Evolutionary conservation across 1,284 basidiomycete species (phyloP).

Genomic region (Sporisorium sorghi): DNA sequence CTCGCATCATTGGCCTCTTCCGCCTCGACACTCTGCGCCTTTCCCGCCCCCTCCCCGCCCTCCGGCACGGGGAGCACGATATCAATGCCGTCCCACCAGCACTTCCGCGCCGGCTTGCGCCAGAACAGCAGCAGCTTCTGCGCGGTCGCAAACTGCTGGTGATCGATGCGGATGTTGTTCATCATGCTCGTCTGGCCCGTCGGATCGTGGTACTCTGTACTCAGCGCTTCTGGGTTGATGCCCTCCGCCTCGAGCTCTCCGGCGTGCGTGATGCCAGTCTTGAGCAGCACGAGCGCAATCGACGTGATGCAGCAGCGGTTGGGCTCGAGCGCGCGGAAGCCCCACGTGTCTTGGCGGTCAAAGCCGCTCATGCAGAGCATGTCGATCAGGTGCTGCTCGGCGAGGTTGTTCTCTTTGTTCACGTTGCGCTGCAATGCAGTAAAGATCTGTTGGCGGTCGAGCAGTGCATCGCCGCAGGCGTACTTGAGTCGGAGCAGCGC

Average conservation of each 20-base stretch:
- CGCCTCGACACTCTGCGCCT: conserved; percentile 6
- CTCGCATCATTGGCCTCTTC: conserved; percentile 42
- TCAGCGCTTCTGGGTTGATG: conserved; percentile 22
- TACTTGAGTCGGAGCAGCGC: conserved; percentile 72
- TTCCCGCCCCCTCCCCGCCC: conserved; percentile 5
- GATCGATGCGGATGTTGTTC: conserved; percentile 77
- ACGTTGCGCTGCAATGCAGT: conserved; percentile 98
- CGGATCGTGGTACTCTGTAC: conserved; percentile 40
- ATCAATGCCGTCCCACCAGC: conserved; percentile 99
- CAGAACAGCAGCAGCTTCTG: conserved; percentile 98
- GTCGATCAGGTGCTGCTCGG: conserved; percentile 98
- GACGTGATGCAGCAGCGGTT: conserved; percentile 96
- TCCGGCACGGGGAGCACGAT: conserved; percentile 76
- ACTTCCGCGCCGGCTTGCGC: conserved; percentile 98
- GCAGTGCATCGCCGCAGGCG: conserved; percentile 80
- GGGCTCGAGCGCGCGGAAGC: conserved; percentile 93
- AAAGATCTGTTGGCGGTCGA: conserved; percentile 92
- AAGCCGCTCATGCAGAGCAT: conserved; percentile 99
- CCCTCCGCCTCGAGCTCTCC: conserved; percentile 71
- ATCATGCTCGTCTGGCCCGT: conserved; percentile 64
- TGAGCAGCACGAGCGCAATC: conserved; percentile 95
- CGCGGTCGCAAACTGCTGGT: conserved; percentile 92
- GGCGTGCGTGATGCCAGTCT: conserved; percentile 89
- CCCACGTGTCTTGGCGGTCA: conserved; percentile 95
- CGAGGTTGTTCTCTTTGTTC: conserved; percentile 98